These are phyloP conservation scores for Talaromyces marneffei DNA, from an alignment of 2,329 filamentous ascomycete species.

Conservation along the genomic window DNA sequence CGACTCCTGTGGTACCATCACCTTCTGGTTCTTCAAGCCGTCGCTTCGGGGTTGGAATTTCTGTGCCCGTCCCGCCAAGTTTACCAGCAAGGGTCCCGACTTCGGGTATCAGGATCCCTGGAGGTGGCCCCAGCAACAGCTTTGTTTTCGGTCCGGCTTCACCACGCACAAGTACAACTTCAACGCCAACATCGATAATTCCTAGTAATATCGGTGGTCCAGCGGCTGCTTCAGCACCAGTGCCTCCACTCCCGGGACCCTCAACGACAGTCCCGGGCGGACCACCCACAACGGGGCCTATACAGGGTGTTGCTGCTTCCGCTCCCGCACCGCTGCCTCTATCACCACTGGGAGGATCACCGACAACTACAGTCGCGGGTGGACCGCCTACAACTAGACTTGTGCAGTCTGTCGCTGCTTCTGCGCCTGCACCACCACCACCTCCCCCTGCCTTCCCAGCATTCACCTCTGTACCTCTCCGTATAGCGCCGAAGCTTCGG, in stretches of 20 bases:
- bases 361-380: not conserved
- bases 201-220: not conserved
- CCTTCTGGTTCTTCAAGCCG: not conserved
- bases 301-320: not conserved
- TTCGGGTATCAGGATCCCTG: not conserved
- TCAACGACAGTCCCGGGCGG: not conserved
- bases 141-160: not conserved
- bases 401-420: too few relatives aligned
- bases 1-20: not conserved
- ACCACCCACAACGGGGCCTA: not conserved
- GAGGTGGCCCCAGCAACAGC: not conserved
- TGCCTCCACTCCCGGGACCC: not conserved
- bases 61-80: not conserved
- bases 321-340: not conserved
- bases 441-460: not conserved
- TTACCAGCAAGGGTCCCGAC: not conserved
- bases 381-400: not conserved
- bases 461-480: not conserved
- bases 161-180: not conserved
- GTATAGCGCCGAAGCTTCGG: not conserved
- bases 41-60: not conserved
- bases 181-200: not conserved
- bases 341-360: not conserved
- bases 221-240: not conserved
- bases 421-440: not conserved